Evolutionary conservation across 176 grass and related monocot genomes (phyloP).

Genomic region (Miscanthus lutarioriparius): DNA sequence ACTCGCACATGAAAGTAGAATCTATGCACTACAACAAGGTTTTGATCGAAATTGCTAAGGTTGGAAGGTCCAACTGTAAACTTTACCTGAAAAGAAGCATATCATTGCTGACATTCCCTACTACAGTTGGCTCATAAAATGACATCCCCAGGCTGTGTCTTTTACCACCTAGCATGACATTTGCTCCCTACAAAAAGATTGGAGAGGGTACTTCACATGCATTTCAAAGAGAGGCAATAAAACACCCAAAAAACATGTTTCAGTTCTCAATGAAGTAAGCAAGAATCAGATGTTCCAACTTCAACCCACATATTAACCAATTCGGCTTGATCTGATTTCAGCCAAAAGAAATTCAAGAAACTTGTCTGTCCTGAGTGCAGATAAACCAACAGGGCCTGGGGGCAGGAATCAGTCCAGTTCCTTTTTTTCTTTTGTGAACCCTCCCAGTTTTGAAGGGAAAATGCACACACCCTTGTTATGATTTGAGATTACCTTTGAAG

Average conservation of each 20-base stretch:
- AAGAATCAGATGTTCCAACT: not conserved
- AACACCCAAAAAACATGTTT: conserved; percentile 14
- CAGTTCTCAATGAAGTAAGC: not conserved
- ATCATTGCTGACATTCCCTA: conserved; percentile 77
- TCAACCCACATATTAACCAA: not conserved
- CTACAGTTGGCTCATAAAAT: conserved; percentile 96
- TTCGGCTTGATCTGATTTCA: not conserved
- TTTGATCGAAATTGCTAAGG: not conserved
- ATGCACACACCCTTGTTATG: not conserved
- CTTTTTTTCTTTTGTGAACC: not conserved
- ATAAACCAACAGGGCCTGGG: not conserved
- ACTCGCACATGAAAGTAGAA: conserved; percentile 30
- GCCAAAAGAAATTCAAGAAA: not conserved
- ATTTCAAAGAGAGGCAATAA: not conserved
- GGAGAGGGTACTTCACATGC: conserved; percentile 19
- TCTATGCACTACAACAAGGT: conserved; percentile 25
- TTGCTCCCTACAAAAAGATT: conserved; percentile 73
- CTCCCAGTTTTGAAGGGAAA: conserved; percentile 11
- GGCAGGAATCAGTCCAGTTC: not conserved
- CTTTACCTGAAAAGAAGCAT: conserved; percentile 91
- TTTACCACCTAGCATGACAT: conserved; percentile 81
- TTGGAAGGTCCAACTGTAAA: conserved; percentile 16
- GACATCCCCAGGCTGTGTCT: conserved; percentile 85
- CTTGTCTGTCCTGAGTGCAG: not conserved
- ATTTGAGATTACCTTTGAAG: conserved; percentile 74